Percentiles rank a stretch among this genome's conserved stretches.
These are phyloP conservation scores for Physaria fendleri DNA, from an alignment of 345 rosid genomes.

Conservation along the genomic window DNA sequence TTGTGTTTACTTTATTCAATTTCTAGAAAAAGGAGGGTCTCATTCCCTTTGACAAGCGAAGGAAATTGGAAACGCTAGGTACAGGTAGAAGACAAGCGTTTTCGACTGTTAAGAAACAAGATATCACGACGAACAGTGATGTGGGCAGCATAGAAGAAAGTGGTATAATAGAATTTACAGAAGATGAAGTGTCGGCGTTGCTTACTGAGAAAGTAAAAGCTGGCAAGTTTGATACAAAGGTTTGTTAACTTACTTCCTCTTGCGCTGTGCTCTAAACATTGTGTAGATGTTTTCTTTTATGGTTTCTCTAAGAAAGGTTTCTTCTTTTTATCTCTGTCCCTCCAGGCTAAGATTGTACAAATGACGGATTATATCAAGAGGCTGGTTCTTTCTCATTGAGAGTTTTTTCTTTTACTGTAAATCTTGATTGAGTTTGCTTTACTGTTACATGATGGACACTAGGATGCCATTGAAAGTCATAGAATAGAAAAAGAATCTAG, in stretches of 20 bases:
- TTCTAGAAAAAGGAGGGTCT: constrained; percentile 49
- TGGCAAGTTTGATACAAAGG: constrained; percentile 76
- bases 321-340: no score
- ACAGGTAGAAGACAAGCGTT: constrained; percentile 50
- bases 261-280: not conserved
- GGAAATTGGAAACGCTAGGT: constrained; percentile 39
- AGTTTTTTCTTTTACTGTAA: not conserved
- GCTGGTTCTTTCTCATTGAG: not conserved
- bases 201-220: constrained; percentile 63
- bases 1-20: no score
- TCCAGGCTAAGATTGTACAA: constrained; percentile 60
- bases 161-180: constrained; percentile 43
- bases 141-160: constrained; percentile 38
- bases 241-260: constrained; percentile 9
- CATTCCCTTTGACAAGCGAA: constrained; percentile 58
- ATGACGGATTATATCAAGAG: constrained; percentile 48
- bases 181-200: constrained; percentile 68
- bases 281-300: not conserved
- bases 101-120: constrained; percentile 43
- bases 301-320: no score
- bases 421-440: not conserved
- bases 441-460: constrained; percentile 5
- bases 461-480: constrained; percentile 63
- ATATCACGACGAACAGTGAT: constrained; percentile 31
- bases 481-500: constrained; percentile 47